Percentiles rank a stretch among this genome's conserved stretches.
Evolutionary conservation across 805 yeast species (phyloP).

Genomic region (Nakazawaea ishiwadae): DNA sequence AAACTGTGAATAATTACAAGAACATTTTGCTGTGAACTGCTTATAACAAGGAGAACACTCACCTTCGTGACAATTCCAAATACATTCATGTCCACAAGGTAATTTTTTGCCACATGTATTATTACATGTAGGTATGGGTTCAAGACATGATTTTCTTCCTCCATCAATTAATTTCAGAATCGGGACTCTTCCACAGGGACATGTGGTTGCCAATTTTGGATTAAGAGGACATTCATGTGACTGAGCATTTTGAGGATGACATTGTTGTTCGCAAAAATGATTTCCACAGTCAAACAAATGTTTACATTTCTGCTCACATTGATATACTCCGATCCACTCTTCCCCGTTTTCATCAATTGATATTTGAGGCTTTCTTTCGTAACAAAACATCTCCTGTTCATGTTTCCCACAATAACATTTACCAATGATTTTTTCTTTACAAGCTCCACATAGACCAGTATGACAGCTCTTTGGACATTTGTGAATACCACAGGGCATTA

Average conservation of each 20-base stretch:
- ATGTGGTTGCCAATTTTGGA: constrained; percentile 55
- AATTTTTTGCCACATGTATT: constrained; percentile 56
- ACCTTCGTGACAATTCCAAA: constrained; percentile 71
- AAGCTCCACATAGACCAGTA: constrained; percentile 76
- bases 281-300: constrained; percentile 58
- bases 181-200: constrained; percentile 75
- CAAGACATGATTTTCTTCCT: constrained; percentile 58
- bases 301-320: constrained; percentile 41
- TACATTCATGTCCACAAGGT: constrained; percentile 72
- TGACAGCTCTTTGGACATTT: constrained; percentile 64
- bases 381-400: constrained; percentile 37
- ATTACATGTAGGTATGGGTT: constrained; percentile 75
- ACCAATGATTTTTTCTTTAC: constrained; percentile 43
- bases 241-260: constrained; percentile 43
- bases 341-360: constrained; percentile 17
- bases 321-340: constrained; percentile 47
- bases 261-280: constrained; percentile 44
- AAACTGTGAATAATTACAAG: constrained; percentile 55
- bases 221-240: constrained; percentile 52
- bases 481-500: constrained; percentile 71
- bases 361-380: constrained; percentile 33
- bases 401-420: constrained; percentile 76
- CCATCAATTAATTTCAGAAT: constrained; percentile 32
- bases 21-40: constrained; percentile 48
- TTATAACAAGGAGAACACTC: constrained; percentile 66